Evolutionary conservation across 106 monocot genomes (phyloP).

Genomic region (Vanilla planifolia): DNA sequence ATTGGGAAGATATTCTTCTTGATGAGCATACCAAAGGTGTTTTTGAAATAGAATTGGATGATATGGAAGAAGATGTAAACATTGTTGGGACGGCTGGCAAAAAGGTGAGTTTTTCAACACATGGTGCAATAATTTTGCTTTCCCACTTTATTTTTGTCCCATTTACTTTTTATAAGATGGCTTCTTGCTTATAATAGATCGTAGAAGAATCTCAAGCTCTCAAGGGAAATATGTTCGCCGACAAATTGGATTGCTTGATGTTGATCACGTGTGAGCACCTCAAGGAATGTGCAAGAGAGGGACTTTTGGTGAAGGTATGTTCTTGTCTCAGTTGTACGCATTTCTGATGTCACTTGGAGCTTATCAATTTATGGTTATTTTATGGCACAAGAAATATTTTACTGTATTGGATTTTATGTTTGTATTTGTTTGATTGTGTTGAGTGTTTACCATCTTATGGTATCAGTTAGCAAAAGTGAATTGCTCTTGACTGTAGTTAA

Average conservation of each 20-base stretch:
- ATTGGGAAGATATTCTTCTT: conserved; percentile 62
- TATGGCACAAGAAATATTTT: too few relatives aligned
- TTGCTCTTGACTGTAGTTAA: too few relatives aligned
- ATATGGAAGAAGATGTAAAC: conserved; percentile 28
- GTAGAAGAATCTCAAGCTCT: conserved; percentile 13
- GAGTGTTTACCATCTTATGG: too few relatives aligned
- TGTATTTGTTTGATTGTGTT: too few relatives aligned
- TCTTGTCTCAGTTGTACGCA: too few relatives aligned
- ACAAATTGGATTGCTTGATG: conserved; percentile 85
- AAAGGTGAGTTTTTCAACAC: conserved; percentile 30
- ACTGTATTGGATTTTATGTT: too few relatives aligned
- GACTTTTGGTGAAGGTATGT: conserved; percentile 47
- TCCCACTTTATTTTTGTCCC: not conserved
- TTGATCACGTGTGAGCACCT: conserved; percentile 70
- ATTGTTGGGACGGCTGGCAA: conserved; percentile 11
- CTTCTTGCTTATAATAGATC: not conserved
- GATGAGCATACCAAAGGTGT: conserved; percentile 68
- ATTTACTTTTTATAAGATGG: not conserved
- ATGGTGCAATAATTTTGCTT: not conserved
- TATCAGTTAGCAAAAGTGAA: too few relatives aligned
- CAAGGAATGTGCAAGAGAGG: conserved; percentile 41
- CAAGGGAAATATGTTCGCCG: conserved; percentile 32
- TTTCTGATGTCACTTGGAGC: too few relatives aligned
- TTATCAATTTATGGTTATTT: too few relatives aligned
- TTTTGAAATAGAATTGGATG: conserved; percentile 93